Conservation (phyloP, 805 yeast species). For the Starmerella vitae region DNA sequence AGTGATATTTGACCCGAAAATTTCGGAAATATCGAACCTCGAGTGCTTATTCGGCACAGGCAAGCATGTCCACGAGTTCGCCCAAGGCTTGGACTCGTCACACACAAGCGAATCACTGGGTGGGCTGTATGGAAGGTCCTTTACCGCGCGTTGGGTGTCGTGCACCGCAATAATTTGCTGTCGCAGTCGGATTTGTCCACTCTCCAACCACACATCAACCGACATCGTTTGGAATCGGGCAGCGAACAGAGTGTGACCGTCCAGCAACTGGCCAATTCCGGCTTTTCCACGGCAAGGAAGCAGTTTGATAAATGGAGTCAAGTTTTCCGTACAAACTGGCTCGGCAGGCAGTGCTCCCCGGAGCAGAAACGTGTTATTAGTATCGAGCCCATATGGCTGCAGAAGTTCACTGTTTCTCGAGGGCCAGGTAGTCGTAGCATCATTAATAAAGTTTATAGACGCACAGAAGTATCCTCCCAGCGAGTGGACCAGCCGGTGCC, state of each 20-base stretch:
- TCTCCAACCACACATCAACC: slow-evolving; percentile 59
- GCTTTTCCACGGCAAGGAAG: slow-evolving; percentile 86
- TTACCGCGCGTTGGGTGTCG: slow-evolving; percentile 59
- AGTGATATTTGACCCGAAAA: slow-evolving; percentile 55
- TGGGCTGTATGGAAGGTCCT: slow-evolving; percentile 64
- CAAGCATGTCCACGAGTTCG: slow-evolving; percentile 59
- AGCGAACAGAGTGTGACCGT: slow-evolving; percentile 77
- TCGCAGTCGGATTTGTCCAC: slow-evolving; percentile 34
- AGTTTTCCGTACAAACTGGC: slow-evolving; percentile 91
- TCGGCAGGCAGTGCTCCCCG: slow-evolving; percentile 88
- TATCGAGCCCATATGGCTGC: slow-evolving; percentile 14
- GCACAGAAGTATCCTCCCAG: slow-evolving; percentile 92
- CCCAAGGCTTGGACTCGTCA: slow-evolving; percentile 43
- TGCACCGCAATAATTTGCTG: slow-evolving; percentile 52
- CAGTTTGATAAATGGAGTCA: slow-evolving; percentile 82
- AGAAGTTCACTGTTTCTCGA: slow-evolving; percentile 23
- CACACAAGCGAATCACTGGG: slow-evolving; percentile 61
- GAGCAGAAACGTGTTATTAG: slow-evolving; percentile 23
- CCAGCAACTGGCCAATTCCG: slow-evolving; percentile 71
- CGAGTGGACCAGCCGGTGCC: slow-evolving; percentile 61
- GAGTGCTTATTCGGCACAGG: slow-evolving; percentile 32
- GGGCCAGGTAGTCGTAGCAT: slow-evolving; percentile 61
- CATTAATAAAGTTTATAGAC: slow-evolving; percentile 76
- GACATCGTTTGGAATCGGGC: slow-evolving; percentile 92
- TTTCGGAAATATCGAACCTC: slow-evolving; percentile 41